Evolutionary conservation across 768 basidiomycete genomes (phyloP).

Genomic region (Lanmaoa pseudosensibilis): DNA sequence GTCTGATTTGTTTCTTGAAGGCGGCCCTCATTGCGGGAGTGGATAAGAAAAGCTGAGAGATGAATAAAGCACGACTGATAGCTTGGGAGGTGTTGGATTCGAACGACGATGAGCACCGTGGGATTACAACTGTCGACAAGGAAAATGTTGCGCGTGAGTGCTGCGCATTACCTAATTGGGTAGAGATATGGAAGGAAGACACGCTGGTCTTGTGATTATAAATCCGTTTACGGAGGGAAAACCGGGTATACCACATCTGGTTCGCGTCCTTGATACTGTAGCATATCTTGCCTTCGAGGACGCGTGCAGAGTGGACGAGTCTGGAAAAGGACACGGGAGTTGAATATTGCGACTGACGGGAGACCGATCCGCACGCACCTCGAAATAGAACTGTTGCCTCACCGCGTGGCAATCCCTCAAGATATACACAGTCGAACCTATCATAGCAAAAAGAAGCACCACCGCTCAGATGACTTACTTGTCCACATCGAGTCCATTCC

Average conservation of each 20-base stretch:
- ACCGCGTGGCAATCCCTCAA: conserved; percentile 70
- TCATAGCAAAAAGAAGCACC: background rate
- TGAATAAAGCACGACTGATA: too few species aligned
- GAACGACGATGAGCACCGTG: too few species aligned
- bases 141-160: too few species aligned
- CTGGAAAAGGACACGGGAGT: conserved; percentile 34
- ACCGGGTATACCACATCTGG: conserved; percentile 68
- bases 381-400: conserved; percentile 53
- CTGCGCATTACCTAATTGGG: too few species aligned
- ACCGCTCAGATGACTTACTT: conserved; percentile 45
- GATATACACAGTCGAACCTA: conserved; percentile 86
- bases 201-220: conserved; percentile 73
- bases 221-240: conserved; percentile 79
- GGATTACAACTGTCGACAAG: too few species aligned
- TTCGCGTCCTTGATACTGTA: conserved; percentile 83
- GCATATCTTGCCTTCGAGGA: conserved; percentile 72
- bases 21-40: too few species aligned
- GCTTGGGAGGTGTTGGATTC: too few species aligned
- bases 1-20: too few species aligned
- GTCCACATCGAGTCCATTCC: conserved; percentile 85
- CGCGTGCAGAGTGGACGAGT: conserved; percentile 71
- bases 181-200: too few species aligned
- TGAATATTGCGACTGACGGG: too few species aligned
- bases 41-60: too few species aligned
- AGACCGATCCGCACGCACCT: conserved; percentile 35